A percentile compares a stretch with the other conserved stretches of the same genome.
Conservation (phyloP, 2,329 filamentous ascomycete species). For the Neofusicoccum ribis region DNA sequence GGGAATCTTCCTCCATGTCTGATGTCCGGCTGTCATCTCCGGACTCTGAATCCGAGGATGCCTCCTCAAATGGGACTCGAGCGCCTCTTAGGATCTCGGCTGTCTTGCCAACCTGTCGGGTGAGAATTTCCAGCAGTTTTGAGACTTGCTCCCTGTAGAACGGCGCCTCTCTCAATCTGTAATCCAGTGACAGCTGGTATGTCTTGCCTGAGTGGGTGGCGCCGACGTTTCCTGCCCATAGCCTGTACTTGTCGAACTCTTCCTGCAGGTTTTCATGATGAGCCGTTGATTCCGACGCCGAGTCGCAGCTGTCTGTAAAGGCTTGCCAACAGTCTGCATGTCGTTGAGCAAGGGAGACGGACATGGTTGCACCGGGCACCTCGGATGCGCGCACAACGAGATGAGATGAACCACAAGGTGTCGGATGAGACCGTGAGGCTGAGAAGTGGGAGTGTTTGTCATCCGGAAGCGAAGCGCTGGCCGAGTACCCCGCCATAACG, state of each 20-base stretch:
- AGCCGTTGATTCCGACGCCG: not conserved
- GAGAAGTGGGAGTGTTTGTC: not conserved
- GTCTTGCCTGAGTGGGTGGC: conserved; percentile 20
- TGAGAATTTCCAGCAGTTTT: not conserved
- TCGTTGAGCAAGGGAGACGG: not conserved
- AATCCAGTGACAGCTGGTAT: conserved; percentile 24
- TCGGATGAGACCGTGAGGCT: not conserved
- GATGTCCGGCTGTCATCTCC: not conserved
- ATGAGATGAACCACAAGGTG: not conserved
- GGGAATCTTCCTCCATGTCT: not conserved
- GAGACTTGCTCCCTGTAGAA: conserved; percentile 22
- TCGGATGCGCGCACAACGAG: too few species aligned
- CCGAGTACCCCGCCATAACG: not conserved
- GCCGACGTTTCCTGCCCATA: conserved; percentile 26
- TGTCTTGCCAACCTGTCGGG: not conserved
- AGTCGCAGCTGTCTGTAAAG: not conserved
- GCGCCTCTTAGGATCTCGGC: not conserved
- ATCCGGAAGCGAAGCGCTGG: not conserved
- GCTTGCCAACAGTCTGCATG: conserved; percentile 9
- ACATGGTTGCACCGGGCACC: not conserved
- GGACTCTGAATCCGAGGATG: not conserved
- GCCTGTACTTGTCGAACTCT: conserved; percentile 23
- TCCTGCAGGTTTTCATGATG: conserved; percentile 12
- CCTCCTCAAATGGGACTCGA: not conserved
- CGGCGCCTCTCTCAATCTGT: conserved; percentile 24